Evolutionary conservation across 805 yeast species (phyloP), one percentile per base, ranked within the genome.

Genomic region (Candida oleophila): DNA sequence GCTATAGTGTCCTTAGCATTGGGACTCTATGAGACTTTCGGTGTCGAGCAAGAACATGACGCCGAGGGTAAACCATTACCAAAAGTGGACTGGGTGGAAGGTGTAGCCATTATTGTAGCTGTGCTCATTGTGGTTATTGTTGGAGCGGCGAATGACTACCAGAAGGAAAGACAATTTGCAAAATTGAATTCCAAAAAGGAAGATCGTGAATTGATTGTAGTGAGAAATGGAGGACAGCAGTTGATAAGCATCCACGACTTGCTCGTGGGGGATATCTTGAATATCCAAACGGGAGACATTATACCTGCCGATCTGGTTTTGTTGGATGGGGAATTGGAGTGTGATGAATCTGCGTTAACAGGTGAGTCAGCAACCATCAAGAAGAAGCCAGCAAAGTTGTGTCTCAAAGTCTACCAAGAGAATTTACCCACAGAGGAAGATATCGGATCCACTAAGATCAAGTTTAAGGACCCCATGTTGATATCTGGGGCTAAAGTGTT

Each of bases 11-110:
- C 98, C 0, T 76, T 94, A 43, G 92, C 96, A 0, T 69, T 94
- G 42, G 99, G 99, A 0, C 73, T 94, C 5, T 94, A 94, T 63
- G 96, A 94, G 66, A 83, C 96, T 1, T 86, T 90, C 69, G 96
- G 95, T 37, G 87, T 87, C 53, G 90, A 85, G 0, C 74, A 88
- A 0, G 82, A 81, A 59, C 79, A 78, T 56, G 97, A 92, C 63
- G 82, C 78, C 4, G 88, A 89, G 52, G 96, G 96, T 22, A 74
- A 81, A 19, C 73, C 81, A 18, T 64, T 82, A 46, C 97, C 97
- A 15, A 80, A 83, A 57, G 95, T 94, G 28, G 96, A 92, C 58
- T 94, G 98, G 97, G 96, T 95, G 41, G 99, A 94, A 72, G 99
- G 99, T 55, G 96, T 91, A 34, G 99, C 99, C 36, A 94, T 94